A percentile compares a stretch with the other conserved stretches of the same genome.
Evolutionary conservation across 495 filamentous ascomycete species (phyloP).

Genomic region (Trypethelium eluteriae): DNA sequence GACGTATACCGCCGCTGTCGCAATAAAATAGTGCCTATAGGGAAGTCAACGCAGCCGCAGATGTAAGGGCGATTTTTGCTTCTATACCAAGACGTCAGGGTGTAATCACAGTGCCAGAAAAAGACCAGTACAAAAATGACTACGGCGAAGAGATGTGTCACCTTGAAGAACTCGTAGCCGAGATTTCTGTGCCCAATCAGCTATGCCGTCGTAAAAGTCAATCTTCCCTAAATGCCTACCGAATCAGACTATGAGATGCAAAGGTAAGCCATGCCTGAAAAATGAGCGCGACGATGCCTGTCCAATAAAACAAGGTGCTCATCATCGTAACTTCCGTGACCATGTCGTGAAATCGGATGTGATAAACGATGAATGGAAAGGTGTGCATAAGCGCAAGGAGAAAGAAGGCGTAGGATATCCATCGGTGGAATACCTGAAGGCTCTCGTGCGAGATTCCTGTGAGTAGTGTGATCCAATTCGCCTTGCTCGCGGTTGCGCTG

Average conservation of each 20-base stretch:
- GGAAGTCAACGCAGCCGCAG: constrained; percentile 11
- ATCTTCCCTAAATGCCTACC: constrained; percentile 32
- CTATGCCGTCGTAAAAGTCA: not conserved
- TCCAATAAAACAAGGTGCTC: constrained; percentile 45
- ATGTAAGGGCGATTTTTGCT: not conserved
- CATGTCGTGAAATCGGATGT: constrained; percentile 46
- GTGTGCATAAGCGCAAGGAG: constrained; percentile 29
- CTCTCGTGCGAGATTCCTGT: constrained; percentile 28
- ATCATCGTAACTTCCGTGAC: constrained; percentile 36
- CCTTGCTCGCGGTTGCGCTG: constrained; percentile 25
- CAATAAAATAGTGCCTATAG: constrained; percentile 53
- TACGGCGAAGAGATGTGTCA: constrained; percentile 45
- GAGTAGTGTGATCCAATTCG: constrained; percentile 26
- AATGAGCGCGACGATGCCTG: constrained; percentile 49
- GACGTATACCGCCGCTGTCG: constrained; percentile 45
- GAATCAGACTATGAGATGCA: constrained; percentile 43
- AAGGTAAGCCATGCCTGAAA: constrained; percentile 50
- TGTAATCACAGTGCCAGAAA: constrained; percentile 53
- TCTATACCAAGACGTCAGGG: constrained; percentile 49
- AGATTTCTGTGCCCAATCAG: constrained; percentile 37
- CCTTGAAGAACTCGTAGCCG: constrained; percentile 56
- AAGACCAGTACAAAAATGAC: constrained; percentile 49
- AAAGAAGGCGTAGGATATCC: constrained; percentile 28
- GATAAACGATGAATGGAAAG: constrained; percentile 37
- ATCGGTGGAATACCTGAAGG: constrained; percentile 30